These are phyloP conservation scores for Phaeotremella skinneri DNA, from an alignment of 768 basidiomycete species.

Conservation along the genomic window DNA sequence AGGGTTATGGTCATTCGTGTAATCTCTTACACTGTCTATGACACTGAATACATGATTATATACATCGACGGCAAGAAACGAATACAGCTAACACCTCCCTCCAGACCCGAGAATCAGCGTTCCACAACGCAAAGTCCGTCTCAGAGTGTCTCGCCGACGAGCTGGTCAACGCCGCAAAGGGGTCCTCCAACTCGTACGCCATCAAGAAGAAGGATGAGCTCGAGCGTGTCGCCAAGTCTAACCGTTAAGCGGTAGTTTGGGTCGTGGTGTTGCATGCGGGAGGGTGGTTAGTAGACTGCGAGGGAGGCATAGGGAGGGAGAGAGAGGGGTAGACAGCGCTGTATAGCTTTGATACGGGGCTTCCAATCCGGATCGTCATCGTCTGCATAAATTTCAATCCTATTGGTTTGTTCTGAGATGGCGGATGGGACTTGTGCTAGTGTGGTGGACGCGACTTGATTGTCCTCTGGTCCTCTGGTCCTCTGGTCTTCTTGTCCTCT, in stretches of 20 bases:
- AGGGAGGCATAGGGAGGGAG: too few relatives aligned
- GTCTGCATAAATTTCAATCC: conserved; percentile 4
- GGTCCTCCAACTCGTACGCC: conserved; percentile 99
- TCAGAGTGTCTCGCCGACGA: conserved; percentile 99
- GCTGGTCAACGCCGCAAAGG: conserved; percentile 99
- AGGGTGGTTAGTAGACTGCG: conserved; percentile 1
- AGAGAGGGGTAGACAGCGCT: background rate
- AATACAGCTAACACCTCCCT: background rate
- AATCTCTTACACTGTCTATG: background rate
- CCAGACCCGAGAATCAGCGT: conserved; percentile 97
- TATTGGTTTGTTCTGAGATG: too few relatives aligned
- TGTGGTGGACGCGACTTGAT: too few relatives aligned
- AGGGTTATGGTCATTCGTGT: too few relatives aligned
- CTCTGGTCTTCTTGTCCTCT: too few relatives aligned
- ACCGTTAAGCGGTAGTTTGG: conserved; percentile 68
- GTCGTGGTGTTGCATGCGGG: conserved; percentile 6
- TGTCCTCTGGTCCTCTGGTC: too few relatives aligned
- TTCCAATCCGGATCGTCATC: background rate
- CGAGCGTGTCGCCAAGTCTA: conserved; percentile 99
- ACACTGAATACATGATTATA: background rate
- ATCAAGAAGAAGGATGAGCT: conserved; percentile 99
- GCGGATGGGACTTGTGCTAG: too few relatives aligned
- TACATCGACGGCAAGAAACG: background rate
- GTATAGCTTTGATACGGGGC: conserved; percentile 7
- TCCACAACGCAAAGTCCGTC: conserved; percentile 99